These are phyloP conservation scores for Margaritispora aquatica DNA, from an alignment of 495 filamentous ascomycete species.

Conservation along the genomic window DNA sequence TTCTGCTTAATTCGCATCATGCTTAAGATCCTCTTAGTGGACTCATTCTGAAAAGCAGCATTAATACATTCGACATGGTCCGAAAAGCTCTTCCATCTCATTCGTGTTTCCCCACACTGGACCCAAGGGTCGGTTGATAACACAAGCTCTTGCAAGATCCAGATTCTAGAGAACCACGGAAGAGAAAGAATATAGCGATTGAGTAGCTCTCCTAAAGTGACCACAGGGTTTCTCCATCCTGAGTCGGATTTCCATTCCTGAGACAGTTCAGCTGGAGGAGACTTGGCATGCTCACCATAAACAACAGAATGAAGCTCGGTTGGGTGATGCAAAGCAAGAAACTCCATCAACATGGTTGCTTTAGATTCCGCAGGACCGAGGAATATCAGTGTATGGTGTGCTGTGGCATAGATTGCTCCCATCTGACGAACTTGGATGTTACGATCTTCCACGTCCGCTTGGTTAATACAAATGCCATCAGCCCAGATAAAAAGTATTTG, in stretches of 20 bases:
- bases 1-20: background rate
- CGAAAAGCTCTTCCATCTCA: slow-evolving; percentile 11
- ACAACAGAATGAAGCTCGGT: background rate
- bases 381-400: slow-evolving; percentile 9
- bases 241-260: background rate
- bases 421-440: slow-evolving; percentile 11
- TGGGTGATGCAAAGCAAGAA: background rate
- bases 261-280: background rate
- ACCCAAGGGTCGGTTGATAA: slow-evolving; percentile 23
- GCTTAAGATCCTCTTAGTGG: background rate
- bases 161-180: slow-evolving; percentile 23
- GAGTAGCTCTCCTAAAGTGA: background rate
- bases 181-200: background rate
- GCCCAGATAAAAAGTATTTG: slow-evolving; percentile 6
- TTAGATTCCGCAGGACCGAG: slow-evolving; percentile 2
- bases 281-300: background rate
- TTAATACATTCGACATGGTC: no score
- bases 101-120: slow-evolving; percentile 15
- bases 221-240: background rate
- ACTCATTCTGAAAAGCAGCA: background rate
- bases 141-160: slow-evolving; percentile 26
- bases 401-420: slow-evolving; percentile 7
- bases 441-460: slow-evolving; percentile 9
- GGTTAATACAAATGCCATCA: slow-evolving; percentile 18
- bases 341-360: background rate